These are phyloP conservation scores for Aspergillus sp. DNA, from an alignment of 2,329 filamentous ascomycete genomes.

Conservation along the genomic window DNA sequence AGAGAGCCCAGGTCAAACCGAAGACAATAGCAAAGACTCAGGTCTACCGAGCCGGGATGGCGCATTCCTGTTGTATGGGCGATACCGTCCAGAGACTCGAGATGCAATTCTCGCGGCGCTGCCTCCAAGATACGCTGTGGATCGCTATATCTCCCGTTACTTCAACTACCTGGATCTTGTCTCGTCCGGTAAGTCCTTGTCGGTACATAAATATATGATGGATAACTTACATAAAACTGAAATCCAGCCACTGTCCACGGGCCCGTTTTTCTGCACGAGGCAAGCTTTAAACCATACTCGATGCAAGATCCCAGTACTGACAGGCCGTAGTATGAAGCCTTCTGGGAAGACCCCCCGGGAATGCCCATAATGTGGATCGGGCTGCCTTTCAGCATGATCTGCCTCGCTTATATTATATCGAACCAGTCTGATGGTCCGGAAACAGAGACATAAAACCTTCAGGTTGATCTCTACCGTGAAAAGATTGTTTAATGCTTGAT, in stretches of 20 bases:
- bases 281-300: slow-evolving; percentile 11
- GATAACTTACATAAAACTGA: no score
- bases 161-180: slow-evolving; percentile 28
- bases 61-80: slow-evolving; percentile 18
- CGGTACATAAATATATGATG: background rate
- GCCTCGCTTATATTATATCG: slow-evolving; percentile 20
- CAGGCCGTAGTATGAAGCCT: slow-evolving; percentile 38
- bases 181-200: slow-evolving; percentile 11
- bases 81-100: slow-evolving; percentile 8
- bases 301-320: no score
- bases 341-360: slow-evolving; percentile 43
- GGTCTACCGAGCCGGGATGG: background rate
- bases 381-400: slow-evolving; percentile 43
- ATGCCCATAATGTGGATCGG: slow-evolving; percentile 46
- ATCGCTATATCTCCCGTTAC: slow-evolving; percentile 27
- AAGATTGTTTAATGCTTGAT: slow-evolving; percentile 54
- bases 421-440: slow-evolving; percentile 7
- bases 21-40: background rate
- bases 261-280: slow-evolving; percentile 32
- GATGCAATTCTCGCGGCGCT: slow-evolving; percentile 23
- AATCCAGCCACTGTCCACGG: slow-evolving; percentile 25
- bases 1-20: background rate
- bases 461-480: slow-evolving; percentile 23
- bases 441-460: slow-evolving; percentile 8
- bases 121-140: slow-evolving; percentile 22